Percentiles rank a stretch among this genome's conserved stretches.
Conservation (phyloP, 2,329 filamentous ascomycete species). For the Paraphoma sp. region DNA sequence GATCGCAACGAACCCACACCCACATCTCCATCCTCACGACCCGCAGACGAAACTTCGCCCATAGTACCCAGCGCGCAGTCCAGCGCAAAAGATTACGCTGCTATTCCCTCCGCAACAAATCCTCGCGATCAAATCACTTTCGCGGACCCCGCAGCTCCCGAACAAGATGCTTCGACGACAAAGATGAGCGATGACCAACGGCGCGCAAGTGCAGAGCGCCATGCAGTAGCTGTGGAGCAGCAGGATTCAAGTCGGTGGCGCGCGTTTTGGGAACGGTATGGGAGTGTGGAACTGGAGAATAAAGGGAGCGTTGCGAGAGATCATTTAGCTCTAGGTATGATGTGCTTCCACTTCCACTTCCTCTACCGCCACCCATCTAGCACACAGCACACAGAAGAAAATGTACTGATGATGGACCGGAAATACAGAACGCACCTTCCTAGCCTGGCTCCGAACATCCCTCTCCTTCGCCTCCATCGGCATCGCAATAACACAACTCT, state of each 20-base stretch:
- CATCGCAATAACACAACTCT: conserved; percentile 83
- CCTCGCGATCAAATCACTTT: conserved; percentile 2
- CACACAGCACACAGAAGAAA: no score
- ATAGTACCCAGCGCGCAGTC: conserved; percentile 21
- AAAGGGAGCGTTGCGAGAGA: conserved; percentile 84
- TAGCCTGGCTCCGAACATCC: conserved; percentile 84
- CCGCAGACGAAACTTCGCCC: conserved; percentile 14
- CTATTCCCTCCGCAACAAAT: conserved; percentile 24
- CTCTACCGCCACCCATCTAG: not conserved
- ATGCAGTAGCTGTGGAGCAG: conserved; percentile 27
- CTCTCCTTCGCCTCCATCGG: conserved; percentile 83
- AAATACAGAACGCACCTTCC: conserved; percentile 75
- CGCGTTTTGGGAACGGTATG: conserved; percentile 63
- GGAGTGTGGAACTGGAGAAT: conserved; percentile 79
- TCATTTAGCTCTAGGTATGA: conserved; percentile 77
- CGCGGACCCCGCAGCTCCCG: not conserved
- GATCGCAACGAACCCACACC: conserved; percentile 5
- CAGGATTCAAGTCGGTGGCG: conserved; percentile 59
- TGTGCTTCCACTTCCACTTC: conserved; percentile 31
- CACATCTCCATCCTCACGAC: conserved; percentile 28
- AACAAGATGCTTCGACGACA: conserved; percentile 8
- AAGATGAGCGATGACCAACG: conserved; percentile 1
- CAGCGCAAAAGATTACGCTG: conserved; percentile 23
- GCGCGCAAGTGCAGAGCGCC: conserved; percentile 24
- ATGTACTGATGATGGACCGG: not conserved